These are phyloP conservation scores for Talaromyces islandicus DNA, from an alignment of 2,329 filamentous ascomycete species.

Conservation along the genomic window DNA sequence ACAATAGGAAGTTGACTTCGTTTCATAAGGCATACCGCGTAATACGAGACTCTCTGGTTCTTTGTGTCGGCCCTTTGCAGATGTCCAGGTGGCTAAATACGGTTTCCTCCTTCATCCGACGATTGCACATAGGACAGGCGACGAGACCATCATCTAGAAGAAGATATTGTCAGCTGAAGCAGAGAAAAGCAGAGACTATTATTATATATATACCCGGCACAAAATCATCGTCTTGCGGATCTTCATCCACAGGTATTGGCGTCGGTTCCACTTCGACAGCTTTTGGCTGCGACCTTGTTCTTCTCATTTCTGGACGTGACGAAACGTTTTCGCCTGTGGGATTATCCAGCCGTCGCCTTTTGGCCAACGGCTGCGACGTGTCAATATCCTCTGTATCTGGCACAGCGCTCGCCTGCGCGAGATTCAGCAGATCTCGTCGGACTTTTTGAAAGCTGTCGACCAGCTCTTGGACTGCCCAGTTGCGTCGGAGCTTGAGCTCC, in stretches of 20 bases:
- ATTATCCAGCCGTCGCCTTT: slow-evolving; percentile 32
- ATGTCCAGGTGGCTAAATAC: slow-evolving; percentile 79
- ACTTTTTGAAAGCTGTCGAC: slow-evolving; percentile 70
- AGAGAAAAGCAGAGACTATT: background rate
- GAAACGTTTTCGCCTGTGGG: slow-evolving; percentile 27
- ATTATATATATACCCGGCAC: slow-evolving; percentile 23
- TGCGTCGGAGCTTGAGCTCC: slow-evolving; percentile 75
- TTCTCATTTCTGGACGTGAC: slow-evolving; percentile 26
- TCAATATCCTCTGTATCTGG: slow-evolving; percentile 40
- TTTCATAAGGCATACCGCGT: slow-evolving; percentile 21
- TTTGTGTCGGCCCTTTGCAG: slow-evolving; percentile 39
- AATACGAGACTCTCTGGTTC: slow-evolving; percentile 13
- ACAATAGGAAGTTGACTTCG: background rate
- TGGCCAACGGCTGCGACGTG: slow-evolving; percentile 22
- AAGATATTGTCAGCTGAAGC: slow-evolving; percentile 12
- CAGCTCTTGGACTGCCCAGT: slow-evolving; percentile 78
- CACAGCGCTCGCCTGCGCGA: slow-evolving; percentile 54
- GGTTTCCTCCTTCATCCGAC: slow-evolving; percentile 69
- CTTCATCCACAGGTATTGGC: slow-evolving; percentile 25
- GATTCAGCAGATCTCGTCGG: slow-evolving; percentile 55
- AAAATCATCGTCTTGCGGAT: slow-evolving; percentile 37
- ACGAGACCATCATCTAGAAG: slow-evolving; percentile 65
- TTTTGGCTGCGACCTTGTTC: slow-evolving; percentile 29
- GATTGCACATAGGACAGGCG: slow-evolving; percentile 74
- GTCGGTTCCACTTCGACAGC: slow-evolving; percentile 14